These are phyloP conservation scores for Omphalea diandra DNA, from an alignment of 441 rosid genomes.

Conservation along the genomic window DNA sequence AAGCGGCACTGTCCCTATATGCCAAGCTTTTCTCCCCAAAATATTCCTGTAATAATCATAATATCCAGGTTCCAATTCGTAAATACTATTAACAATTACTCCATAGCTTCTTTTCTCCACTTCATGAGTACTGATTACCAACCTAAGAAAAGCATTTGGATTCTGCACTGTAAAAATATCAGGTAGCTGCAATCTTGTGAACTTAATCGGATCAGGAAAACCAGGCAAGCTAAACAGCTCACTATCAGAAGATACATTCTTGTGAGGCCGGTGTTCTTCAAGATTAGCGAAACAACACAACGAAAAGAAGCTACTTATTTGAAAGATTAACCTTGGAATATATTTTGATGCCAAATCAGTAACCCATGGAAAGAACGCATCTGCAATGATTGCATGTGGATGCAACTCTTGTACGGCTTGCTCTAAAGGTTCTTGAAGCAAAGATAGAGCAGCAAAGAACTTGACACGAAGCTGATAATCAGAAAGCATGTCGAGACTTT, in stretches of 20 bases:
- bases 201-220: not conserved
- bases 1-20: conserved; percentile 9
- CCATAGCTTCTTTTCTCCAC: conserved; percentile 5
- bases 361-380: conserved; percentile 13
- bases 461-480: not conserved
- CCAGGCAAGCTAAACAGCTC: conserved; percentile 7
- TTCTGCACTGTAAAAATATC: not conserved
- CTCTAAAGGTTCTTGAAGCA: conserved; percentile 9
- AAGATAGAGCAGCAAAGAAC: conserved; percentile 1
- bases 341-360: not conserved
- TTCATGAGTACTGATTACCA: not conserved
- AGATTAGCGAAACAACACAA: conserved; percentile 7
- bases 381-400: conserved; percentile 2
- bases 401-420: not conserved
- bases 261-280: not conserved
- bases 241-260: conserved; percentile 9
- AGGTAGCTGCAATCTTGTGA: conserved; percentile 3
- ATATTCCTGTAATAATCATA: conserved; percentile 9
- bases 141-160: not conserved
- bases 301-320: conserved; percentile 9
- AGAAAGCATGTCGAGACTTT: conserved; percentile 30
- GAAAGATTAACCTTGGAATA: conserved; percentile 14
- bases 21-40: conserved; percentile 8
- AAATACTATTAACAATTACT: not conserved
- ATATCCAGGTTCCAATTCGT: conserved; percentile 7